A percentile compares a stretch with the other conserved stretches of the same genome.
Conservation (phyloP, 371 early-diverging fungal genomes). For the Mucor circinelloides region DNA sequence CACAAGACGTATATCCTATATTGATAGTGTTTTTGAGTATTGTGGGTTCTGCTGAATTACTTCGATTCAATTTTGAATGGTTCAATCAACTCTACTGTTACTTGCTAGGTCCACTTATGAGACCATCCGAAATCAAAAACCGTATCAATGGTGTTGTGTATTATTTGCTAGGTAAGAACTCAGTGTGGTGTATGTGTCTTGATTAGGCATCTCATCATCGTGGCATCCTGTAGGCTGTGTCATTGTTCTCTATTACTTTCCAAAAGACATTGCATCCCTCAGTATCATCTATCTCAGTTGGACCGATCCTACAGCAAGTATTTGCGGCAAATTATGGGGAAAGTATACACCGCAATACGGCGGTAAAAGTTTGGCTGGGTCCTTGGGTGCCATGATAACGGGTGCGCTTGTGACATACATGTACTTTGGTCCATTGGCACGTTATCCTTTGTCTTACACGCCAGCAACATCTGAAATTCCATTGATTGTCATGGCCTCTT, state of each 20-base stretch:
- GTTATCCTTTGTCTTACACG: constrained; percentile 27
- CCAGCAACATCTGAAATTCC: constrained; percentile 14
- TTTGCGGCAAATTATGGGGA: constrained; percentile 54
- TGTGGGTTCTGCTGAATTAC: constrained; percentile 38
- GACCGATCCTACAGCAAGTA: constrained; percentile 60
- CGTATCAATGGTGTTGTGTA: constrained; percentile 56
- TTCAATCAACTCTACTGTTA: constrained; percentile 53
- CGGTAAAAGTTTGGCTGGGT: constrained; percentile 56
- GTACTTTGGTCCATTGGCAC: constrained; percentile 36
- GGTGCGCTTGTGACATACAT: constrained; percentile 48
- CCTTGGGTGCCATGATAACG: constrained; percentile 40
- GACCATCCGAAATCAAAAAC: constrained; percentile 43
- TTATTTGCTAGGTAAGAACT: constrained; percentile 44
- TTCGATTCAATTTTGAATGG: constrained; percentile 47
- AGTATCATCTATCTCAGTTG: constrained; percentile 59
- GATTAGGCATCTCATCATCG: neutral
- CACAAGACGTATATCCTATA: constrained; percentile 34
- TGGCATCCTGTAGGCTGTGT: constrained; percentile 35
- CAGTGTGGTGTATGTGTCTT: neutral
- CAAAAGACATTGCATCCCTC: constrained; percentile 53
- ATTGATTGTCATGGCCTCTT: constrained; percentile 28
- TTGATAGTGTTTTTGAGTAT: constrained; percentile 34
- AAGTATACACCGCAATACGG: constrained; percentile 48
- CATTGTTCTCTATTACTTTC: constrained; percentile 44
- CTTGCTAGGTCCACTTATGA: constrained; percentile 53